Percentiles rank a stretch among this genome's conserved stretches.
Conservation (phyloP, 108 stramenopile genomes). For the Aureococcus anophagefferens region DNA sequence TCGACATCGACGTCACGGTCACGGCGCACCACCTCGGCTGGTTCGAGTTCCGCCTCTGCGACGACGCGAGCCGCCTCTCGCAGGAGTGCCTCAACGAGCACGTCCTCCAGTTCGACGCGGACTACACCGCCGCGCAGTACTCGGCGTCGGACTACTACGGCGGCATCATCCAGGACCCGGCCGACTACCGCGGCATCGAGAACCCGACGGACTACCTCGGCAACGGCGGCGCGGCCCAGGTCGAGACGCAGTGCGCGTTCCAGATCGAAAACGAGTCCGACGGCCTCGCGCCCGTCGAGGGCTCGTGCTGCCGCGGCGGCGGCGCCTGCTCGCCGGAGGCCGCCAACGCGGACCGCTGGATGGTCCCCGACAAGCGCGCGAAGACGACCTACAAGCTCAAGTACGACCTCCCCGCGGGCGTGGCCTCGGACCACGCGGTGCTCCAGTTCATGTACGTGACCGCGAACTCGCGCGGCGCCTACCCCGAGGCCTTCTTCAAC, state of each 20-base stretch:
- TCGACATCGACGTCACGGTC: background rate
- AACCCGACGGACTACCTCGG: too few species aligned
- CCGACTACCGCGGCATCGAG: background rate
- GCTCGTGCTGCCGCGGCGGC: constrained; percentile 5
- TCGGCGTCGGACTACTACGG: background rate
- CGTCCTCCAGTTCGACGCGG: too few species aligned
- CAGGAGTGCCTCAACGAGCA: too few species aligned
- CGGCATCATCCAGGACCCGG: too few species aligned
- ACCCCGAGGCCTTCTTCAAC: constrained; percentile 13
- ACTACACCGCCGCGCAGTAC: too few species aligned
- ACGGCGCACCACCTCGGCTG: background rate
- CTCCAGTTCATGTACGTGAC: constrained; percentile 10
- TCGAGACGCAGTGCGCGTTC: background rate
- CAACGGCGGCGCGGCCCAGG: too few species aligned
- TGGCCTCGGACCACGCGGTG: constrained; percentile 5
- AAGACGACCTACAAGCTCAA: background rate
- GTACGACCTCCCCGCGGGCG: background rate
- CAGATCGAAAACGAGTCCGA: background rate
- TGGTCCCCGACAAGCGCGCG: background rate
- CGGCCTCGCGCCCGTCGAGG: background rate
- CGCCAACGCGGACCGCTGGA: background rate
- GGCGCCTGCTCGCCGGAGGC: constrained; percentile 1
- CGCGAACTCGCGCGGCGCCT: constrained; percentile 6
- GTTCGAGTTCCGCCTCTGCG: background rate
- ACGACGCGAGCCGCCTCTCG: background rate